phyloP scores from a whole-genome alignment of 2,329 filamentous ascomycete genomes.

The Colletotrichum caudatum region DNA sequence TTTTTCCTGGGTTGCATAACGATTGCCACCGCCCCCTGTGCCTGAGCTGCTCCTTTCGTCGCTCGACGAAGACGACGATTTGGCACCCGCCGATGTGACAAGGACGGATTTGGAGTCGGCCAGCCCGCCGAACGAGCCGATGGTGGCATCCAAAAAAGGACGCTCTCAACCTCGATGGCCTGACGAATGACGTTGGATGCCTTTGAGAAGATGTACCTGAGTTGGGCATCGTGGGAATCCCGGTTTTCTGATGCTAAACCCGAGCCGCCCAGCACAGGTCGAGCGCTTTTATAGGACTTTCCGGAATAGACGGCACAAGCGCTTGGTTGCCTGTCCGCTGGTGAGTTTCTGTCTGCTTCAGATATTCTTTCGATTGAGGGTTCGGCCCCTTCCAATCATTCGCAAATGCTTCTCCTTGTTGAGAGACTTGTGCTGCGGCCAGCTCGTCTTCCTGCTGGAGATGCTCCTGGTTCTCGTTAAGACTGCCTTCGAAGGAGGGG shows the following conservation, averaged over 20 bases:
- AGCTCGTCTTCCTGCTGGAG: slow-evolving; percentile 12
- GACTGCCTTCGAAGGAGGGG: slow-evolving; percentile 34
- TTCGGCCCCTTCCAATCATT: background rate
- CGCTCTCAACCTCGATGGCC: slow-evolving; percentile 51
- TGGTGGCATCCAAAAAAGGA: slow-evolving; percentile 41
- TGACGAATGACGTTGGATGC: slow-evolving; percentile 59
- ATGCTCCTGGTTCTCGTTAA: slow-evolving; percentile 41
- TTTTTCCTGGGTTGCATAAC: background rate
- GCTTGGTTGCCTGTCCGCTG: background rate
- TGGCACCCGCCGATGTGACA: slow-evolving; percentile 1
- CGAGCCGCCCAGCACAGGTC: slow-evolving; percentile 44
- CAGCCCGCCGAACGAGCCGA: slow-evolving; percentile 47
- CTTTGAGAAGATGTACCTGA: slow-evolving; percentile 54
- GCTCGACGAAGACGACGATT: slow-evolving; percentile 40
- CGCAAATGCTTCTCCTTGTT: background rate
- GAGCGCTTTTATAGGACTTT: slow-evolving; percentile 43
- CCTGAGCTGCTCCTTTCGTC: slow-evolving; percentile 40
- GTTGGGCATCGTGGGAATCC: background rate
- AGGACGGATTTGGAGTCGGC: slow-evolving; percentile 37
- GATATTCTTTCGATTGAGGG: background rate
- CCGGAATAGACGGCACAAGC: background rate
- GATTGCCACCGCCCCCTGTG: background rate
- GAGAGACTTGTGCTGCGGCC: slow-evolving; percentile 51
- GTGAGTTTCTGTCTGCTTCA: fast-evolving
- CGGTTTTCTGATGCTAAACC: background rate